These are phyloP conservation scores for Syncephalastrum contaminatum DNA, from an alignment of 371 early-diverging fungal species.

Conservation along the genomic window DNA sequence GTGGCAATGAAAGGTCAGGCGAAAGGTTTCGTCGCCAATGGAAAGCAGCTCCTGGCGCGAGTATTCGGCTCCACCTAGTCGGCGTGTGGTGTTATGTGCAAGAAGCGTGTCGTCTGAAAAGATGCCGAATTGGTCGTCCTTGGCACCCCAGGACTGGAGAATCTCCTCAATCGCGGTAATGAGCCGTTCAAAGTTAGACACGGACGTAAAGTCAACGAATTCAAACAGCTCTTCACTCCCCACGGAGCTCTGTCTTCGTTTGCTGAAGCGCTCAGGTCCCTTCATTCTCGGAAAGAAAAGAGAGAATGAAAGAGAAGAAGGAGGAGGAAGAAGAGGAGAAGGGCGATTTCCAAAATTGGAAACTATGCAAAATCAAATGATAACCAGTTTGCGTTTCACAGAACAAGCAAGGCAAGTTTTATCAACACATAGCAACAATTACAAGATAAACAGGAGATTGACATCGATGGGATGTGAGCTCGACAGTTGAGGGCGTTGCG, in stretches of 20 bases:
- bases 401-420: too few relatives aligned
- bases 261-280: not conserved
- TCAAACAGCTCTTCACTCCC: constrained; percentile 61
- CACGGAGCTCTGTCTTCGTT: constrained; percentile 23
- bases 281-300: too few relatives aligned
- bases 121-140: constrained; percentile 47
- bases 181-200: constrained; percentile 63
- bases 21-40: constrained; percentile 43
- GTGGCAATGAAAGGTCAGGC: constrained; percentile 47
- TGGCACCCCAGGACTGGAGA: constrained; percentile 54
- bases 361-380: too few relatives aligned
- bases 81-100: not conserved
- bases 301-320: too few relatives aligned
- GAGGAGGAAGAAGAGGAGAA: too few relatives aligned
- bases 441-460: constrained; percentile 12
- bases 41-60: constrained; percentile 30
- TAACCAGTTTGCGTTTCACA: too few relatives aligned
- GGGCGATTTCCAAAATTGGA: too few relatives aligned
- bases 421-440: constrained; percentile 1
- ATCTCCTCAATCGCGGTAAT: constrained; percentile 56
- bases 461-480: constrained; percentile 72
- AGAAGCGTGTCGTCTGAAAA: constrained; percentile 38
- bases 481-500: constrained; percentile 82
- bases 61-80: constrained; percentile 16
- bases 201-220: constrained; percentile 74